Base-by-base conservation (phyloP, 495 filamentous ascomycete species). In the Lindgomyces ingoldianus region DNA sequence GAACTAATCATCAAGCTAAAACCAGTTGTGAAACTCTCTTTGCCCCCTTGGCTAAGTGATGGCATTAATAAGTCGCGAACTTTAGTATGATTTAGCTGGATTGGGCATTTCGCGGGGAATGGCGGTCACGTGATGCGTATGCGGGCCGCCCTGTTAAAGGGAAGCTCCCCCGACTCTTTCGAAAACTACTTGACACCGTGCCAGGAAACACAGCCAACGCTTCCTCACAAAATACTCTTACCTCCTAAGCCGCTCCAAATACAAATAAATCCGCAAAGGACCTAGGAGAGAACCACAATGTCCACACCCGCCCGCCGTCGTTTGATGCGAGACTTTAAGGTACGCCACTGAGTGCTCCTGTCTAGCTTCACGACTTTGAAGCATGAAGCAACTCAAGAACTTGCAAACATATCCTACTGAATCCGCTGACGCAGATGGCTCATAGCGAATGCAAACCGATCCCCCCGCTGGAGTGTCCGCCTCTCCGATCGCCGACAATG, bases 321-420 rank as follows among this genome's bases (percentile, higher is more conserved):
- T 75, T 83, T 97, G 70, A 97, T 97, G 93, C 88, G 93, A 69
- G 93, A 97, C 81, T 96, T 97, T 83, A 97, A 96, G 90, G 93
- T 96, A 79, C 54, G 83, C 77, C 41, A 50, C 51, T 42, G 6
- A 14, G n/a, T n/a, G n/a, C n/a, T n/a, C n/a, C n/a, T n/a, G n/a
- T n/a, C n/a, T n/a, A n/a, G n/a, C n/a, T n/a, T n/a, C n/a, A n/a
- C n/a, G n/a, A n/a, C n/a, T n/a, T n/a, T n/a, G n/a, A n/a, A n/a
- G n/a, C n/a, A n/a, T n/a, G n/a, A n/a, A n/a, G n/a, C n/a, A n/a
- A n/a, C n/a, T n/a, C n/a, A n/a, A n/a, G n/a, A n/a, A n/a, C n/a
- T n/a, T n/a, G n/a, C n/a, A n/a, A n/a, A n/a, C n/a, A n/a, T 39
- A 14, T 39, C 14, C 33, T 39, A 39, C 14, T 39, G 18, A 53